A percentile compares a stretch with the other conserved stretches of the same genome.
Evolutionary conservation across 352 stramenopile species (phyloP).

Genomic region (Phytophthora quininea): DNA sequence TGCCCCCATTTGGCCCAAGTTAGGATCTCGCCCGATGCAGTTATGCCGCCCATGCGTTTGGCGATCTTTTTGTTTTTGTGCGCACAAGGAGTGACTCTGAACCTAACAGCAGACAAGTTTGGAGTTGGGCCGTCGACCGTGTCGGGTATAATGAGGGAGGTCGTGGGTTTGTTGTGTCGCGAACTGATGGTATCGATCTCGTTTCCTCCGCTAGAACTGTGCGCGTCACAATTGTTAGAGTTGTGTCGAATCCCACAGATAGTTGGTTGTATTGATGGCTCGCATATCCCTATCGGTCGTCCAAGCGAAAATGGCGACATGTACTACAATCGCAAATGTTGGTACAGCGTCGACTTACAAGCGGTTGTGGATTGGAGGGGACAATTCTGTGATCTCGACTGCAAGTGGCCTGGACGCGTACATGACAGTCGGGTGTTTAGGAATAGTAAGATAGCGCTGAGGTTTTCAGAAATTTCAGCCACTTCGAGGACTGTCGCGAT

Average conservation of each 20-base stretch:
- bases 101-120: not conserved
- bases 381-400: not conserved
- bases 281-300: not conserved
- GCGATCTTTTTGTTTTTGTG: conserved; percentile 1
- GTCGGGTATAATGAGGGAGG: not conserved
- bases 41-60: not conserved
- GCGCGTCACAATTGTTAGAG: conserved; percentile 3
- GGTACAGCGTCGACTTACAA: conserved; percentile 8
- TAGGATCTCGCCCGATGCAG: not conserved
- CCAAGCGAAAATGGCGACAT: not conserved
- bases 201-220: not conserved
- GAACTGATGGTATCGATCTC: not conserved
- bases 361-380: not conserved
- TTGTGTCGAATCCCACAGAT: conserved; percentile 11
- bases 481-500: not conserved
- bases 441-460: not conserved
- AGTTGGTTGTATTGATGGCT: conserved; percentile 10
- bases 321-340: conserved; percentile 13
- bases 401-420: conserved; percentile 2
- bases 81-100: not conserved
- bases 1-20: not conserved
- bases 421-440: not conserved
- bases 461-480: not conserved
- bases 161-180: not conserved
- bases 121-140: conserved; percentile 4